Evolutionary conservation across 1,139 yeast species (phyloP).

Genomic region (Magnusiomyces tetraspermus): DNA sequence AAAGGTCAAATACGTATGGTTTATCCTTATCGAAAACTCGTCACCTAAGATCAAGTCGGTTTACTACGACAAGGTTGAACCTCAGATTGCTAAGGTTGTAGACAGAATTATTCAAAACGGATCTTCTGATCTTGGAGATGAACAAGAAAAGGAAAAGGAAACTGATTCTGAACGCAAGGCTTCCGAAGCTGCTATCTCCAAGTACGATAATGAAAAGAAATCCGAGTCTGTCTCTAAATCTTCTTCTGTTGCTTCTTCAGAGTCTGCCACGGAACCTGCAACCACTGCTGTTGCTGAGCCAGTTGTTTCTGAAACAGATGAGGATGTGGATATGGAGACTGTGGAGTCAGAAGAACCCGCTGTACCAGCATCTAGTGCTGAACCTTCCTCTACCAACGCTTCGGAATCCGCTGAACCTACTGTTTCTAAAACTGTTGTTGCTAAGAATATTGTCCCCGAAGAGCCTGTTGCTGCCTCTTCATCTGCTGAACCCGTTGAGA

Average conservation of each 20-base stretch:
- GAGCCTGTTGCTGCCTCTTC: background rate
- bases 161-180: background rate
- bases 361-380: too few species aligned
- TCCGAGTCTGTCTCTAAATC: background rate
- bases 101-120: constrained; percentile 18
- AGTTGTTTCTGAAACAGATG: background rate
- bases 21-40: background rate
- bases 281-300: constrained; percentile 5
- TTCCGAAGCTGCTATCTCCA: too few species aligned
- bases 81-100: constrained; percentile 25
- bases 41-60: background rate
- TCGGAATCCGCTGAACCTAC: too few species aligned
- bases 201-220: background rate
- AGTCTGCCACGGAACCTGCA: constrained; percentile 5
- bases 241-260: constrained; percentile 5
- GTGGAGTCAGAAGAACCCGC: too few species aligned
- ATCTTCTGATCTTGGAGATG: constrained; percentile 7
- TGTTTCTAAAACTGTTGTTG: background rate
- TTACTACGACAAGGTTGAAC: constrained; percentile 20
- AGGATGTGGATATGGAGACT: too few species aligned
- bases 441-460: background rate
- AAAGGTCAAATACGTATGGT: background rate
- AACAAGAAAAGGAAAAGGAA: too few species aligned
- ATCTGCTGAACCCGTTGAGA: too few species aligned
- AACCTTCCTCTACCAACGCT: too few species aligned